A percentile compares a stretch with the other conserved stretches of the same genome.
These are phyloP conservation scores for Pestalotiopsis sp. DNA, from an alignment of 2,329 filamentous ascomycete genomes.

Conservation along the genomic window DNA sequence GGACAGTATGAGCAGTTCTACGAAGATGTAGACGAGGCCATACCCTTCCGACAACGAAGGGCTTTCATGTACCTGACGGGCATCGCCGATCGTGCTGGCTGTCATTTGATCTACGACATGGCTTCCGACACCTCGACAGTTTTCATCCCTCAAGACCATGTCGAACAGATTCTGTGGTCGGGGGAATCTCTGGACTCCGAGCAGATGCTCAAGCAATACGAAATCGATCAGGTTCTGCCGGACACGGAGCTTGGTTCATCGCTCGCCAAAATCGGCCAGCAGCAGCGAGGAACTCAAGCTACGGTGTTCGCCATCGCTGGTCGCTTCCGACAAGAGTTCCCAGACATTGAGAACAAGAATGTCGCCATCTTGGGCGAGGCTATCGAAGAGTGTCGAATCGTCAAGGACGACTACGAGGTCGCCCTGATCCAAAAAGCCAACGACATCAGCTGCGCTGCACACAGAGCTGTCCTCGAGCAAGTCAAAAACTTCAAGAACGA, in stretches of 20 bases:
- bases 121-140: slow-evolving; percentile 73
- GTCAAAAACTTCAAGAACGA: slow-evolving; percentile 74
- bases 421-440: slow-evolving; percentile 75
- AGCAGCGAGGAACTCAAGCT: slow-evolving; percentile 31
- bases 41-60: slow-evolving; percentile 84
- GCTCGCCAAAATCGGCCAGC: slow-evolving; percentile 57
- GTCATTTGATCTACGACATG: slow-evolving; percentile 81
- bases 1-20: slow-evolving; percentile 78
- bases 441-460: slow-evolving; percentile 67
- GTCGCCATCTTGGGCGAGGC: slow-evolving; percentile 58
- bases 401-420: slow-evolving; percentile 77
- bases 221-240: slow-evolving; percentile 77
- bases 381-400: slow-evolving; percentile 68
- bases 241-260: slow-evolving; percentile 74
- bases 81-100: slow-evolving; percentile 73
- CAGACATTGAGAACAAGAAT: slow-evolving; percentile 70
- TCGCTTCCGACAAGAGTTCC: slow-evolving; percentile 75
- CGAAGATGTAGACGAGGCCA: slow-evolving; percentile 86
- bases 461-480: slow-evolving; percentile 62
- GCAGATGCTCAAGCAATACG: slow-evolving; percentile 76
- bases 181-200: slow-evolving; percentile 78
- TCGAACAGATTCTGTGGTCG: slow-evolving; percentile 91
- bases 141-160: slow-evolving; percentile 86
- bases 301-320: slow-evolving; percentile 77
- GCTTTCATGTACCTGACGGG: slow-evolving; percentile 96